Evolutionary conservation across 1,284 basidiomycete species (phyloP).

Genomic region (Leccinum subrobustum): DNA sequence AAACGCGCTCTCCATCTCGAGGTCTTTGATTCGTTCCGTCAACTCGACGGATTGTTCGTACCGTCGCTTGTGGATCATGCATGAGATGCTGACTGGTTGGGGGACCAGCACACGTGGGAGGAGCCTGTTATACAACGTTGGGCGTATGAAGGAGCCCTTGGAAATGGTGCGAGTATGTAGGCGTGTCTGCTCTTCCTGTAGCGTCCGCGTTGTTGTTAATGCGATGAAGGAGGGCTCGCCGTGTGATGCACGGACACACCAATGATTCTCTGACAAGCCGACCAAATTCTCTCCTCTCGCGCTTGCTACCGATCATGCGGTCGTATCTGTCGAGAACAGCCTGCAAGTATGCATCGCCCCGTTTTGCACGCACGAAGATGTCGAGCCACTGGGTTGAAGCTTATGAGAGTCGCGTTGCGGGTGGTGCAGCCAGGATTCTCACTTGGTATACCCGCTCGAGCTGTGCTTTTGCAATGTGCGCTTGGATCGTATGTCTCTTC

Average conservation of each 20-base stretch:
- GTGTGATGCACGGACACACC: constrained; percentile 19
- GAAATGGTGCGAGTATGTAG: constrained; percentile 58
- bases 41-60: constrained; percentile 36
- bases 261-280: constrained; percentile 48
- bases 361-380: constrained; percentile 48
- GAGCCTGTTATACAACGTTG: constrained; percentile 60
- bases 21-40: constrained; percentile 41
- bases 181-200: constrained; percentile 47
- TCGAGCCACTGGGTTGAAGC: constrained; percentile 54
- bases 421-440: not conserved
- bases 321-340: constrained; percentile 55
- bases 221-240: not conserved
- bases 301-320: constrained; percentile 50
- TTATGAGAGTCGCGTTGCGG: not conserved
- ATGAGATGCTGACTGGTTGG: constrained; percentile 65
- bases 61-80: constrained; percentile 63
- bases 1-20: constrained; percentile 55
- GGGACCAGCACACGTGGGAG: constrained; percentile 71
- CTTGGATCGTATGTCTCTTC: constrained; percentile 50
- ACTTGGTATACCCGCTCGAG: constrained; percentile 57
- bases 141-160: constrained; percentile 65
- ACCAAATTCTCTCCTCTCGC: constrained; percentile 49
- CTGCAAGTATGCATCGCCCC: constrained; percentile 48
- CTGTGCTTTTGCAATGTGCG: constrained; percentile 41
- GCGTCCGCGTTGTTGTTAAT: not conserved